These are phyloP conservation scores for Delphinella strobiligena DNA, from an alignment of 2,329 filamentous ascomycete species.

Conservation along the genomic window DNA sequence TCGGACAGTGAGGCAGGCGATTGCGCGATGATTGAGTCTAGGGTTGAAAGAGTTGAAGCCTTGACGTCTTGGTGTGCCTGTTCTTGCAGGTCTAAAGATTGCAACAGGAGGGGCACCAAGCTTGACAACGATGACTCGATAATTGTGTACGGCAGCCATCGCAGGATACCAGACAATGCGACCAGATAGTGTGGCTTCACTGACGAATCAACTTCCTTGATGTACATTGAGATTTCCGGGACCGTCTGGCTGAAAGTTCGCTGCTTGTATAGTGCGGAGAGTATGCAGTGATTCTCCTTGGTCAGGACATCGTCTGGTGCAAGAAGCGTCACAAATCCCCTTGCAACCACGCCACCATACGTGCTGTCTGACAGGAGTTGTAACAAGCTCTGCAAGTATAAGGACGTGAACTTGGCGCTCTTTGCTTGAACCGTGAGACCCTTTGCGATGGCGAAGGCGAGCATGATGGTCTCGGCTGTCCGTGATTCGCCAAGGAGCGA, in stretches of 20 bases:
- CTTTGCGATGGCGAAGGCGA: conserved; percentile 50
- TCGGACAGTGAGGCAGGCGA: conserved; percentile 42
- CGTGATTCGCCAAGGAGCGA: conserved; percentile 23
- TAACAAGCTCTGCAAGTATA: conserved; percentile 35
- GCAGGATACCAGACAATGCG: conserved; percentile 49
- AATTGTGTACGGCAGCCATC: conserved; percentile 46
- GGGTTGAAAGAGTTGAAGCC: conserved; percentile 46
- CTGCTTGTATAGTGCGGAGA: conserved; percentile 52
- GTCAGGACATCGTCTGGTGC: conserved; percentile 49
- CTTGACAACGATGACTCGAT: conserved; percentile 46
- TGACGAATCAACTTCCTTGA: conserved; percentile 31
- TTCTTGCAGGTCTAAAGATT: conserved; percentile 42
- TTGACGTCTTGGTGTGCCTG: conserved; percentile 41
- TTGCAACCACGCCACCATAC: conserved; percentile 37
- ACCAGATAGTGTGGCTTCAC: conserved; percentile 51
- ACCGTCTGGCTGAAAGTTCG: conserved; percentile 49
- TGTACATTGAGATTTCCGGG: conserved; percentile 42
- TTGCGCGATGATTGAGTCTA: conserved; percentile 46
- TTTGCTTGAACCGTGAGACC: conserved; percentile 45
- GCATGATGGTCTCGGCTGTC: conserved; percentile 34
- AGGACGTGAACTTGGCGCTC: conserved; percentile 29
- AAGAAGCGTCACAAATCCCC: conserved; percentile 47
- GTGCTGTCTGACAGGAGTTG: conserved; percentile 35
- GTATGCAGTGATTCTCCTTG: conserved; percentile 47
- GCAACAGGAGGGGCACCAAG: conserved; percentile 48